These are phyloP conservation scores for Lentinula edodes DNA, from an alignment of 768 basidiomycete species.

Conservation along the genomic window DNA sequence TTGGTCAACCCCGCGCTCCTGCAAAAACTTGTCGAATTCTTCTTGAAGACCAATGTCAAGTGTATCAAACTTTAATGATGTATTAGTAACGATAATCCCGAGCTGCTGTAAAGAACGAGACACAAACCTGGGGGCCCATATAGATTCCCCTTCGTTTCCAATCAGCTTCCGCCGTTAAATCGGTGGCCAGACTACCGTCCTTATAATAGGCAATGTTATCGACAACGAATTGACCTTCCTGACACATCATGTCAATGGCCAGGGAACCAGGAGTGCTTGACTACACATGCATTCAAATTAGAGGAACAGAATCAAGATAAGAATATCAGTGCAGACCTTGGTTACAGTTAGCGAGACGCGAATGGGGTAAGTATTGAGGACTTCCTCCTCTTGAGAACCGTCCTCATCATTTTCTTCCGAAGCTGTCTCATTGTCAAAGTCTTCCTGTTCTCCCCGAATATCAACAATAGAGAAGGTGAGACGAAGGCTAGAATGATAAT, in stretches of 20 bases:
- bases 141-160: constrained; percentile 91
- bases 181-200: constrained; percentile 65
- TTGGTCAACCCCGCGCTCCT: constrained; percentile 87
- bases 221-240: constrained; percentile 77
- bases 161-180: constrained; percentile 83
- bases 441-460: constrained; percentile 46
- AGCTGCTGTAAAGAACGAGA: background rate
- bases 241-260: constrained; percentile 71
- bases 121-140: constrained; percentile 78
- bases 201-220: constrained; percentile 88
- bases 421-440: constrained; percentile 24
- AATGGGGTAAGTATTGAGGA: constrained; percentile 54
- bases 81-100: background rate
- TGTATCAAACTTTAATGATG: constrained; percentile 66
- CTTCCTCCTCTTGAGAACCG: constrained; percentile 30
- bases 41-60: constrained; percentile 85
- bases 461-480: constrained; percentile 93
- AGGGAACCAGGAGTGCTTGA: constrained; percentile 55
- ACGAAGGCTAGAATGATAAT: constrained; percentile 53
- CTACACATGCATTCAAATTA: constrained; percentile 24
- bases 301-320: background rate
- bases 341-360: constrained; percentile 80
- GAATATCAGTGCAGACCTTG: constrained; percentile 46
- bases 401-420: constrained; percentile 31
- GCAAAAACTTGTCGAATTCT: constrained; percentile 84